These are phyloP conservation scores for Diplotaxis tenuifolia DNA, from an alignment of 345 rosid genomes.

Conservation along the genomic window DNA sequence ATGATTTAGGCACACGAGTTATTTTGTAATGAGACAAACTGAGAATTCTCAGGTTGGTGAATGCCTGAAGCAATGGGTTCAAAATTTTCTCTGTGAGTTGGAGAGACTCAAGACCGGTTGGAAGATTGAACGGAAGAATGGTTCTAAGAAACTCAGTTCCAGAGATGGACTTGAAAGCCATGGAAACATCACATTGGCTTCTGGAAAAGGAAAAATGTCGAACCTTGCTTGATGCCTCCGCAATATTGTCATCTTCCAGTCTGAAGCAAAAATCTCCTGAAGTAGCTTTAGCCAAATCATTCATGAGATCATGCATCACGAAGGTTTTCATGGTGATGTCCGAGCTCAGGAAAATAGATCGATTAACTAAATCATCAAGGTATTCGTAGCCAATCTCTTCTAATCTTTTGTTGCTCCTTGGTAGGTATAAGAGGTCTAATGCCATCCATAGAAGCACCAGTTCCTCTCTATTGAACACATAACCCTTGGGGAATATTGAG, in stretches of 20 bases:
- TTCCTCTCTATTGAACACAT: constrained; percentile 32
- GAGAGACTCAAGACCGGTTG: constrained; percentile 36
- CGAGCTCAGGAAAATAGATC: constrained; percentile 28
- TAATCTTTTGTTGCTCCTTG: constrained; percentile 28
- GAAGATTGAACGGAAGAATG: constrained; percentile 33
- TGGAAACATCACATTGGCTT: constrained; percentile 37
- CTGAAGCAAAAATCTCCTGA: constrained; percentile 42
- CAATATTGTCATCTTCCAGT: constrained; percentile 29
- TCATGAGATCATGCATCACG: constrained; percentile 46
- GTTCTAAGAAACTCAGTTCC: constrained; percentile 33
- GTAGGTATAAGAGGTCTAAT: constrained; percentile 38
- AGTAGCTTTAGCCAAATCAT: constrained; percentile 42
- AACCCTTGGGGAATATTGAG: constrained; percentile 40
- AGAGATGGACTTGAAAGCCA: constrained; percentile 27
- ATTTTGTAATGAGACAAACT: constrained; percentile 37
- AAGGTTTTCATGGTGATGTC: constrained; percentile 28
- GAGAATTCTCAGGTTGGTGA: constrained; percentile 29
- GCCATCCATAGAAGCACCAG: constrained; percentile 44
- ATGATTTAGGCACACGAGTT: constrained; percentile 34
- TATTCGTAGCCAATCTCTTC: constrained; percentile 35
- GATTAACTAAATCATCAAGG: constrained; percentile 23
- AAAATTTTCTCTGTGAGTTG: constrained; percentile 29
- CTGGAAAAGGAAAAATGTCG: constrained; percentile 44
- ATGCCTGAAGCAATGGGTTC: constrained; percentile 25
- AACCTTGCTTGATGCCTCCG: constrained; percentile 20